Conservation (phyloP, 73 alveolate species). For the Blepharisma japonicum region DNA sequence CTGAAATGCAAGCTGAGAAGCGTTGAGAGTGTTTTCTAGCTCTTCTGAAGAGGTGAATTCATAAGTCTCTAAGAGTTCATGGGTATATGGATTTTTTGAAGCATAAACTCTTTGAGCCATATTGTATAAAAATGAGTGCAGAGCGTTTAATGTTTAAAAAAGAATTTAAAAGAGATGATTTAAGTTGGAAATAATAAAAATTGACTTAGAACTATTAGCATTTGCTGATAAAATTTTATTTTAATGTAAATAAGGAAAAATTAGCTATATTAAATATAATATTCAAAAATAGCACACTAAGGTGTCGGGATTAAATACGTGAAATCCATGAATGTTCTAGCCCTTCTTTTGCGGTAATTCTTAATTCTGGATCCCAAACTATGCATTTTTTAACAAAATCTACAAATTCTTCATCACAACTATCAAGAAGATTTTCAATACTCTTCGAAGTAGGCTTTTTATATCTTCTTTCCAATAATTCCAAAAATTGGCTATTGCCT, state of each 20-base stretch:
- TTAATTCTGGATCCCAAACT: slow-evolving; percentile 83
- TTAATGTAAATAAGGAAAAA: no score
- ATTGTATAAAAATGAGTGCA: no score
- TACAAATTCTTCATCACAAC: slow-evolving; percentile 56
- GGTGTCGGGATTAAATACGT: no score
- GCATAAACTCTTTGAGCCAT: neutral
- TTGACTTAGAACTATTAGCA: no score
- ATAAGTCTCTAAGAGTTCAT: slow-evolving; percentile 29
- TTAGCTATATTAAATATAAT: no score
- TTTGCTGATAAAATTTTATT: no score
- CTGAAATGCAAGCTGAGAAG: slow-evolving; percentile 41
- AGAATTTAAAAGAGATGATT: no score
- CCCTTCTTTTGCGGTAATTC: slow-evolving; percentile 87
- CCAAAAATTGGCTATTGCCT: no score
- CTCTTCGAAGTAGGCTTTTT: slow-evolving; percentile 54
- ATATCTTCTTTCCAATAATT: no score
- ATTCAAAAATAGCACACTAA: no score
- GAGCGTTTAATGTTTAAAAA: no score
- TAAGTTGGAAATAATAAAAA: no score
- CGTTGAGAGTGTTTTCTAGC: slow-evolving; percentile 21
- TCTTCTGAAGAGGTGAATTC: slow-evolving; percentile 40
- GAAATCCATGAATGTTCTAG: slow-evolving; percentile 70
- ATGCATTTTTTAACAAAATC: slow-evolving; percentile 79
- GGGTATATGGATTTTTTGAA: slow-evolving; percentile 50
- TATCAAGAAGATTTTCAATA: slow-evolving; percentile 47